Evolutionary conservation across 352 stramenopile genomes (phyloP), one percentile per base, ranked within the genome.

Genomic region (Phytophthora hybrid): DNA sequence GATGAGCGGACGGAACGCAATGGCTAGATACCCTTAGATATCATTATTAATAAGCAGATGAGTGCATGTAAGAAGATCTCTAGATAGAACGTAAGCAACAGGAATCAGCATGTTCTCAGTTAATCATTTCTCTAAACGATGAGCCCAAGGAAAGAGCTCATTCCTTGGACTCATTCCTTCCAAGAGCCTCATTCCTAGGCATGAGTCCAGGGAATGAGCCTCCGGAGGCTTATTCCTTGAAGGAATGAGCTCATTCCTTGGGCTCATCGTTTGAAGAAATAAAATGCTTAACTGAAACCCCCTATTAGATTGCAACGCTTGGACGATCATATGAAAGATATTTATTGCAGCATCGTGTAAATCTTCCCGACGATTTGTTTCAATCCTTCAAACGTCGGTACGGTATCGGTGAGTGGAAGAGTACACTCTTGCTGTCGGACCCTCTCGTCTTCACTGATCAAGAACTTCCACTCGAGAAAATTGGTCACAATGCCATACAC

Each of bases 401-500:
- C 26, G 41, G 64, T 54, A 59, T 57, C 37, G 16, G 37, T 47
- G 44, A 49, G 26, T 29, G 21, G 51, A 16, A 71, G 64, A 56
- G 46, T 39, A 63, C 11, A 26, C 49, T 64, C 51, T 19, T 64
- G 58, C 64, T 57, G 6, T 65, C 64, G 44, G 49, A 71, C 49
- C 49, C 18, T 71, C 55, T 49, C 32, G 49, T 71, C 64, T 32
- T 65, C 64, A 65, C 49, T 62, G 64, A 56, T 65, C 26, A 71
- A 55, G 64, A 71, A 71, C 51, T 31, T 57, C 64, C 64, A 71
- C 64, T 71, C 64, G 44, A 71, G 55, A 65, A 64, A 71, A 49
- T 71, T 71, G 31, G 64, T 71, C 49, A 71, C 64, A 37, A 79
- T 76, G 54, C 68, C 67, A 73, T 71, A 78, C 54, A 31, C 26